phyloP scores from a whole-genome alignment of 352 stramenopile species.

The Globisporangium yorkense region DNA sequence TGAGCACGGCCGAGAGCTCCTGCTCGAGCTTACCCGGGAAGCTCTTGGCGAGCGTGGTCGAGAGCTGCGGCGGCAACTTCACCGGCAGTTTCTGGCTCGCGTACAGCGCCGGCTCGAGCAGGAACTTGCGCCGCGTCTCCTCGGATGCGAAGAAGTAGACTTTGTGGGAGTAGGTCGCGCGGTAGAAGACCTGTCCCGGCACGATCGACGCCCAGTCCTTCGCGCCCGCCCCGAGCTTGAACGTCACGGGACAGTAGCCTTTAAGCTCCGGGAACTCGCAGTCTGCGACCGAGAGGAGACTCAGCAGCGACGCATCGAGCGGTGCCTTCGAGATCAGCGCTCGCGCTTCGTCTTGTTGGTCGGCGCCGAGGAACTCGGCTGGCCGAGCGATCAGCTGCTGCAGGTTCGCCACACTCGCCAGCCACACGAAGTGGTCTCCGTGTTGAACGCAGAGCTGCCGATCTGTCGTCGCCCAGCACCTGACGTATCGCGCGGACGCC shows the following conservation, averaged over 20 bases:
- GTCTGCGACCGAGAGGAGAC: slow-evolving; percentile 49
- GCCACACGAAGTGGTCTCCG: slow-evolving; percentile 30
- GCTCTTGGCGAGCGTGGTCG: slow-evolving; percentile 28
- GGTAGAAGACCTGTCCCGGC: slow-evolving; percentile 56
- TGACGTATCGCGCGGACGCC: slow-evolving; percentile 22
- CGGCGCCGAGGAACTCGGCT: slow-evolving; percentile 26
- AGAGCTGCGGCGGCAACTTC: slow-evolving; percentile 58
- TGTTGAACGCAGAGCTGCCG: slow-evolving; percentile 44
- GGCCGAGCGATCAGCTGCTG: slow-evolving; percentile 25
- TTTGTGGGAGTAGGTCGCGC: slow-evolving; percentile 47
- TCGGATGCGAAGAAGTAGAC: slow-evolving; percentile 62
- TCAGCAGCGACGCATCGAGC: slow-evolving; percentile 57
- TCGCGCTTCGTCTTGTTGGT: slow-evolving; percentile 24
- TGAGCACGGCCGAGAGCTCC: slow-evolving; percentile 46
- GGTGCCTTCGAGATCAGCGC: slow-evolving; percentile 29
- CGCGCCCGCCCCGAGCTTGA: slow-evolving; percentile 24
- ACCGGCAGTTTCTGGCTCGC: slow-evolving; percentile 39
- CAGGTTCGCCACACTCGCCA: slow-evolving; percentile 30
- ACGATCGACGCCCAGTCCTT: slow-evolving; percentile 41
- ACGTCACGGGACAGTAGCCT: slow-evolving; percentile 72
- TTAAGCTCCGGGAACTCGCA: slow-evolving; percentile 70
- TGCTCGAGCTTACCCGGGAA: slow-evolving; percentile 59
- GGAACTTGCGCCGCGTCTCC: slow-evolving; percentile 34
- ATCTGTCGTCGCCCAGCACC: slow-evolving; percentile 14
- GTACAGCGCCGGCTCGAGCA: slow-evolving; percentile 36